Evolutionary conservation across 2,329 filamentous ascomycete genomes (phyloP).

Genomic region (Pleoardoris graminearum): DNA sequence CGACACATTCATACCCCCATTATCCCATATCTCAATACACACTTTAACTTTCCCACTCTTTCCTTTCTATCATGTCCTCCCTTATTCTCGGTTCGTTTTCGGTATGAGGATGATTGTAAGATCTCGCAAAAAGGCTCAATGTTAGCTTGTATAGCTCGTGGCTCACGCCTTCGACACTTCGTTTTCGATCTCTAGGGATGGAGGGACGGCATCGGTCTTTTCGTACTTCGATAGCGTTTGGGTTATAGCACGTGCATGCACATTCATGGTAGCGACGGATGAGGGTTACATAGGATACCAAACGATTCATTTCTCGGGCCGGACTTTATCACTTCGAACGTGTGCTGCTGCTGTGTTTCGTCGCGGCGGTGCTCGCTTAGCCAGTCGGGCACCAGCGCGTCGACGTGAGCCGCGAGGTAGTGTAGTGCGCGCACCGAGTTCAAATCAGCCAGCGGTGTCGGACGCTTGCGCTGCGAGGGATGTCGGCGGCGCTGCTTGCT

Average conservation of each 20-base stretch:
- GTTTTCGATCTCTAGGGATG: no score
- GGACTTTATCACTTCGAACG: no score
- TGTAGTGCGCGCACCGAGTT: no score
- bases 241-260: background rate
- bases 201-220: background rate
- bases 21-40: background rate
- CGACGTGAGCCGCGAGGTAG: no score
- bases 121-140: conserved; percentile 5
- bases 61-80: background rate
- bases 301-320: background rate
- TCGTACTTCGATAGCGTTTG: background rate
- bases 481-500: background rate
- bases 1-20: background rate
- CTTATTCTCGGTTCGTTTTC: background rate
- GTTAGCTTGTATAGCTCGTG: conserved; percentile 1
- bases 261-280: background rate
- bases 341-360: no score
- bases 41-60: background rate
- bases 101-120: conserved; percentile 6
- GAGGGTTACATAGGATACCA: conserved; percentile 2
- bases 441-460: no score
- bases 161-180: no score
- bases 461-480: background rate
- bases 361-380: no score
- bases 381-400: no score